Evolutionary conservation across 1,284 basidiomycete species (phyloP), one percentile per base, ranked within the genome.

Genomic region (Apiotrichum akiyoshidainum): DNA sequence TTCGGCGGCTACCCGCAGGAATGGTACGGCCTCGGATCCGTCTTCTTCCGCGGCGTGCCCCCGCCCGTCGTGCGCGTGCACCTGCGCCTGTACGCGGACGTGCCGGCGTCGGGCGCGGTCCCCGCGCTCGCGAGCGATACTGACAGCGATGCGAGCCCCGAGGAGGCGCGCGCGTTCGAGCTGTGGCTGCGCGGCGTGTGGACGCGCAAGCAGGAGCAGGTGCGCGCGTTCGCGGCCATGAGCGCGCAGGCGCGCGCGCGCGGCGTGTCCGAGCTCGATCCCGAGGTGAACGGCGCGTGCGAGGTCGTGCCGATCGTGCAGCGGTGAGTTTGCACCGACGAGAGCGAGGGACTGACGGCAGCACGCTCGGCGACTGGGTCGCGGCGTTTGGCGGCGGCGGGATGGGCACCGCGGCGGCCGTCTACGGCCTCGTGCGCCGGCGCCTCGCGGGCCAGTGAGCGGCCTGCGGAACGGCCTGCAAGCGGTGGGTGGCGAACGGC

Each of bases 51-150:
- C 64, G 83, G 89, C 16, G 81, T 92, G 4, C 83, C 93, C 0
- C 93, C 95, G 1, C 95, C 94, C 0, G 80, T 82, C 1, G 83
- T 98, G 19, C 89, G 95, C 73, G 82, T 98, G 66, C 94, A 97
- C 72, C 76, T 96, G 42, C 85, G 88, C 40, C 79, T 87, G 62
- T 88, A 91, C 72, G 80, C 87, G 65, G 85, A 92, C 11, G 21
- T 55, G 1, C 49, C 57, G 13, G 57, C 61, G 1, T 34, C 52
- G 12, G 62, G 56, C 21, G 61, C 57, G n/a, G 65, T 72, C 37
- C 11, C 37, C 7, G 1, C 71, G 73, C 0, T 35, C 17, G 17
- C 37, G 48, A 33, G n/a, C 4, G n/a, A 21, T 19, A 19, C 17
- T 10, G 17, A 4, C 6, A 19, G 68, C 64, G 22, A 69, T 4